Conservation (phyloP, 106 monocot species). For the Ottelia alismoides region DNA sequence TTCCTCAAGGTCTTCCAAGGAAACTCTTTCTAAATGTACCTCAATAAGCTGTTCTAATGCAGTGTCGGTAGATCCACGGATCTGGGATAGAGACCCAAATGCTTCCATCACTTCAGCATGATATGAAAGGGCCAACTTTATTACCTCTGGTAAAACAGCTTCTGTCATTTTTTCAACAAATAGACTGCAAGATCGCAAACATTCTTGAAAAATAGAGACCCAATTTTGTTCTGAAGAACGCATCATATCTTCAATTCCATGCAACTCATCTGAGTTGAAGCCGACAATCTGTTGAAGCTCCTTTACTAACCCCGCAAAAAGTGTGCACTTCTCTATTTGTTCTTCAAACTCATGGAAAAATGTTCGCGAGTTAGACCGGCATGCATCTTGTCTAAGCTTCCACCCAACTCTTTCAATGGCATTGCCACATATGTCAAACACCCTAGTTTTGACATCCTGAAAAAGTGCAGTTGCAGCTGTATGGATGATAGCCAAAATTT, state of each 20-base stretch:
- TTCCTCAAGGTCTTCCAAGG: slow-evolving; percentile 68
- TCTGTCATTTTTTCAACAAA: slow-evolving; percentile 59
- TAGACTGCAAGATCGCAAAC: slow-evolving; percentile 29
- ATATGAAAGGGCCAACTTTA: slow-evolving; percentile 41
- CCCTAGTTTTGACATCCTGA: slow-evolving; percentile 36
- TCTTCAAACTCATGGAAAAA: slow-evolving; percentile 46
- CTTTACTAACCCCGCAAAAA: slow-evolving; percentile 41
- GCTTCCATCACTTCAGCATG: slow-evolving; percentile 87
- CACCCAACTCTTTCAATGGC: slow-evolving; percentile 18
- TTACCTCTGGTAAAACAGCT: slow-evolving; percentile 64
- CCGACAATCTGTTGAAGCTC: slow-evolving; percentile 48
- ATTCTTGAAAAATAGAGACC: slow-evolving; percentile 53
- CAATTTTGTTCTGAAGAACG: slow-evolving; percentile 25
- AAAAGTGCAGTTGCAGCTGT: slow-evolving; percentile 43
- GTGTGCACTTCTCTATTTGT: slow-evolving; percentile 76
- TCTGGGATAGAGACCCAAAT: slow-evolving; percentile 80
- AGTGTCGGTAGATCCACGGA: slow-evolving; percentile 73
- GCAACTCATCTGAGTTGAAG: slow-evolving; percentile 3
- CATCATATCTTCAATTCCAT: slow-evolving; percentile 9
- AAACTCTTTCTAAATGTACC: slow-evolving; percentile 67
- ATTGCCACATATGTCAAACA: slow-evolving; percentile 27
- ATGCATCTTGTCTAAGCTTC: slow-evolving; percentile 17
- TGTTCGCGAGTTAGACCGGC: slow-evolving; percentile 18
- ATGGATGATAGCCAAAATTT: slow-evolving; percentile 21
- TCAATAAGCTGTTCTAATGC: slow-evolving; percentile 72